These are phyloP conservation scores for Naegleria fowleri DNA, from an alignment of 208 protist species.

Conservation along the genomic window DNA sequence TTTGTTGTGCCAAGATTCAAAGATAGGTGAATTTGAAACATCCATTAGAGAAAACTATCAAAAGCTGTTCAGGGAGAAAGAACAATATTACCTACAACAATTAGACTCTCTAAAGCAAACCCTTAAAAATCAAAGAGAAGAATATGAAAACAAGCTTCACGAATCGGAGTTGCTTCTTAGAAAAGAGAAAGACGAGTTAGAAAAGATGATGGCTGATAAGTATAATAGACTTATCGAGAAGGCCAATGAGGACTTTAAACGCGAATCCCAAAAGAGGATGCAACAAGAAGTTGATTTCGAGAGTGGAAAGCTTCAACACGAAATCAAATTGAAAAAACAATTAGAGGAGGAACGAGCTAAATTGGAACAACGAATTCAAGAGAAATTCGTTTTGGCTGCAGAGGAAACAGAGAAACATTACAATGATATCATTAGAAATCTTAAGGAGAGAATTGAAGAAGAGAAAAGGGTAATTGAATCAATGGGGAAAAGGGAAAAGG, in stretches of 20 bases:
- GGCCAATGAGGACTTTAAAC: neutral
- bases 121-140: neutral
- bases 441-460: neutral
- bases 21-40: conserved; percentile 5
- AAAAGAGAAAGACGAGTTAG: neutral
- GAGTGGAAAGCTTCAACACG: conserved; percentile 7
- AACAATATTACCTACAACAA: conserved; percentile 5
- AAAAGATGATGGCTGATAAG: neutral
- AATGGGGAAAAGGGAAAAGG: neutral
- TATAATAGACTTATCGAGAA: neutral
- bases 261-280: neutral
- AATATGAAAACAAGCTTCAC: neutral
- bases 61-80: neutral
- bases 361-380: neutral
- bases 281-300: conserved; percentile 23
- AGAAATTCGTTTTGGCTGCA: neutral
- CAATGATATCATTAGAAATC: neutral
- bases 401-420: conserved; percentile 1
- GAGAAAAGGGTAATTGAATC: neutral
- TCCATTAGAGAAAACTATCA: neutral
- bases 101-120: neutral
- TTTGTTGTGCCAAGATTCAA: neutral
- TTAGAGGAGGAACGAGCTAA: neutral
- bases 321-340: conserved; percentile 6
- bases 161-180: neutral